Conservation (phyloP, 768 basidiomycete species). For the Grammothele lineata region DNA sequence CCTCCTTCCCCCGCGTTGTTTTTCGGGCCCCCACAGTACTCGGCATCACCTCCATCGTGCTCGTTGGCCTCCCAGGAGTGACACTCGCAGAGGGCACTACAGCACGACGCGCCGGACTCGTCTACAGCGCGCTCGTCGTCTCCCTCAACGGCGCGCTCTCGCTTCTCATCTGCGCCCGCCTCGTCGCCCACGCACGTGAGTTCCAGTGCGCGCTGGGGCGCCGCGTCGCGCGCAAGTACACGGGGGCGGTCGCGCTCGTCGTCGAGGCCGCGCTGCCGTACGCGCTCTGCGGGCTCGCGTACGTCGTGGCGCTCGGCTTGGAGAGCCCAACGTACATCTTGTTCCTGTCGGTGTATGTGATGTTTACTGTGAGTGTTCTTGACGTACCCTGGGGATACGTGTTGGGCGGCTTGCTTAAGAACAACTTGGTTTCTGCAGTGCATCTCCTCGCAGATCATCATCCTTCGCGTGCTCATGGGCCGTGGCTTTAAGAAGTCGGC, state of each 20-base stretch:
- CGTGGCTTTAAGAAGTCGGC: neutral
- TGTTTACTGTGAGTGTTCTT: conserved; percentile 12
- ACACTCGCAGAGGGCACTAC: conserved; percentile 6
- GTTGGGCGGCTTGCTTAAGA: neutral
- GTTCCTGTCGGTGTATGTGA: conserved; percentile 16
- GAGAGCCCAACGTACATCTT: conserved; percentile 7
- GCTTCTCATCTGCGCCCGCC: conserved; percentile 12
- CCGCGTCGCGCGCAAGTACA: conserved; percentile 1
- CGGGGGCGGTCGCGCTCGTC: conserved; percentile 2
- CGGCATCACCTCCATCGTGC: conserved; percentile 8
- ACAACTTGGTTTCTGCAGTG: neutral
- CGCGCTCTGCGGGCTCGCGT: conserved; percentile 13
- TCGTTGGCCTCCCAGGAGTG: conserved; percentile 2
- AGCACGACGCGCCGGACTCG: neutral
- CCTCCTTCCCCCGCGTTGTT: neutral
- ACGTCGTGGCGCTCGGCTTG: conserved; percentile 12
- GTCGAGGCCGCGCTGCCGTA: conserved; percentile 15
- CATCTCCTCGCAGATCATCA: conserved; percentile 14
- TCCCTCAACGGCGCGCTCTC: conserved; percentile 12
- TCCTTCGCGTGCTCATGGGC: conserved; percentile 11
- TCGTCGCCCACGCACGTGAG: conserved; percentile 1
- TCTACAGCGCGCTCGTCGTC: conserved; percentile 6
- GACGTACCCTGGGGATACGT: neutral
- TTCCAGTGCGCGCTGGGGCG: neutral
- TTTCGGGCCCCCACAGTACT: neutral